These are phyloP conservation scores for Millerozyma miso DNA, from an alignment of 805 yeast species.

Conservation along the genomic window DNA sequence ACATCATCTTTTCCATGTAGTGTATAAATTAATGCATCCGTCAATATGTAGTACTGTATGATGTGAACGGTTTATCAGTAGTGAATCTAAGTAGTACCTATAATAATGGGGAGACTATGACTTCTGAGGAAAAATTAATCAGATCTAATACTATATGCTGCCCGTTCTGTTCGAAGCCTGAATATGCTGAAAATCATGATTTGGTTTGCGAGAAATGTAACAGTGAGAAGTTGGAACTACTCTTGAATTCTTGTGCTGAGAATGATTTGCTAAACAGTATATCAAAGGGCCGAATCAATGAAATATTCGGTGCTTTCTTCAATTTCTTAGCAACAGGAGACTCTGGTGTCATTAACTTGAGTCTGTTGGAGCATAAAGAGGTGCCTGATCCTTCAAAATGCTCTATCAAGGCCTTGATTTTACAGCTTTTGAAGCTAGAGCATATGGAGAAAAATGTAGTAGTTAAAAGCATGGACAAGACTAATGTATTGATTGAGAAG, in stretches of 20 bases:
- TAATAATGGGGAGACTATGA: not conserved
- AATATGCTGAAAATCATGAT: constrained; percentile 7
- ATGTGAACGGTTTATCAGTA: not conserved
- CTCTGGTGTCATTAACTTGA: not conserved
- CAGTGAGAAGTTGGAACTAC: constrained; percentile 14
- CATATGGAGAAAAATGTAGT: constrained; percentile 12
- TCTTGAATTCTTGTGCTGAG: constrained; percentile 21
- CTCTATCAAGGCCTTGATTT: constrained; percentile 21
- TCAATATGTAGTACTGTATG: not conserved
- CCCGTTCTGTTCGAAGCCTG: constrained; percentile 15
- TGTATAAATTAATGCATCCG: not conserved
- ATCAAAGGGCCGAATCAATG: not conserved
- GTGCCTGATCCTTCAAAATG: constrained; percentile 12
- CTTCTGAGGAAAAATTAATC: not conserved
- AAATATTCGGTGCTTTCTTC: not conserved
- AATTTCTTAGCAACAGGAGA: constrained; percentile 3
- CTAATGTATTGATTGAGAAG: constrained; percentile 4
- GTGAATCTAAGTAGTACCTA: not conserved
- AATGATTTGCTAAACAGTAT: constrained; percentile 20
- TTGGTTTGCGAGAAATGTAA: constrained; percentile 21
- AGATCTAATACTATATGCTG: constrained; percentile 4
- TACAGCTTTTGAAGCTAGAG: constrained; percentile 29
- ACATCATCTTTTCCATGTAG: not conserved
- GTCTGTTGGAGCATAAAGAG: constrained; percentile 2
- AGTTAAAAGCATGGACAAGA: constrained; percentile 7